Conservation (phyloP, 2,329 filamentous ascomycete genomes). For the Pseudocercospora cruenta region DNA sequence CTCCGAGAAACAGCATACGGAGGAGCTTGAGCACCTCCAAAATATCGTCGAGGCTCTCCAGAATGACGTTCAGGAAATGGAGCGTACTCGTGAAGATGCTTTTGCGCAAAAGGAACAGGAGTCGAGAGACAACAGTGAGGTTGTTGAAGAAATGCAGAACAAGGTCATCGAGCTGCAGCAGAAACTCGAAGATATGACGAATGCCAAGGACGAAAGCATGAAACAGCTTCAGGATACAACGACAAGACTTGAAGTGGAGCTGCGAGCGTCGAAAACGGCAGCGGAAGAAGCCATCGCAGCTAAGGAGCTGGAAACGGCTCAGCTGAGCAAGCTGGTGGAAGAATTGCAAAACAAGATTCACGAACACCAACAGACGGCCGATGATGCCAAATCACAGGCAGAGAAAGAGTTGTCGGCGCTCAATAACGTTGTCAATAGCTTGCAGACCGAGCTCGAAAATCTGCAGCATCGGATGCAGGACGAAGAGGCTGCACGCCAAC, state of each 20-base stretch:
- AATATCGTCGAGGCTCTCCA: slow-evolving; percentile 20
- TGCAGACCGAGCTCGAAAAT: slow-evolving; percentile 30
- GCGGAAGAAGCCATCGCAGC: slow-evolving; percentile 21
- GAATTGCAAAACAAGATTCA: slow-evolving; percentile 28
- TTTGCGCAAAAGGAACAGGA: slow-evolving; percentile 22
- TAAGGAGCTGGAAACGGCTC: slow-evolving; percentile 26
- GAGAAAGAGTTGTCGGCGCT: slow-evolving; percentile 22
- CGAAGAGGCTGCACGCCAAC: slow-evolving; percentile 15
- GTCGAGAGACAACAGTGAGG: slow-evolving; percentile 2
- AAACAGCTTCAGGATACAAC: slow-evolving; percentile 21
- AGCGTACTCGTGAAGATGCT: slow-evolving; percentile 10
- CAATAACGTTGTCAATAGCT: slow-evolving; percentile 21
- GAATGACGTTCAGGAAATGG: slow-evolving; percentile 14
- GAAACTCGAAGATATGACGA: slow-evolving; percentile 23
- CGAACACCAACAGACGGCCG: slow-evolving; percentile 24
- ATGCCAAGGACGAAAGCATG: slow-evolving; percentile 20
- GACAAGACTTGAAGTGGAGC: slow-evolving; percentile 21
- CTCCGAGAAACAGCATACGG: slow-evolving; percentile 17
- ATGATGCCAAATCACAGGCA: slow-evolving; percentile 15
- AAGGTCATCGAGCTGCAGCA: slow-evolving; percentile 24
- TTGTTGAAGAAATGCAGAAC: slow-evolving; percentile 28
- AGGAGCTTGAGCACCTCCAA: slow-evolving; percentile 18
- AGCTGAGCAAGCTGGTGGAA: slow-evolving; percentile 28
- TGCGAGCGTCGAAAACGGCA: slow-evolving; percentile 15
- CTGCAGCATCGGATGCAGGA: slow-evolving; percentile 27